A percentile compares a stretch with the other conserved stretches of the same genome.
Evolutionary conservation across 805 yeast genomes (phyloP).

Genomic region (Saturnispora bothae): DNA sequence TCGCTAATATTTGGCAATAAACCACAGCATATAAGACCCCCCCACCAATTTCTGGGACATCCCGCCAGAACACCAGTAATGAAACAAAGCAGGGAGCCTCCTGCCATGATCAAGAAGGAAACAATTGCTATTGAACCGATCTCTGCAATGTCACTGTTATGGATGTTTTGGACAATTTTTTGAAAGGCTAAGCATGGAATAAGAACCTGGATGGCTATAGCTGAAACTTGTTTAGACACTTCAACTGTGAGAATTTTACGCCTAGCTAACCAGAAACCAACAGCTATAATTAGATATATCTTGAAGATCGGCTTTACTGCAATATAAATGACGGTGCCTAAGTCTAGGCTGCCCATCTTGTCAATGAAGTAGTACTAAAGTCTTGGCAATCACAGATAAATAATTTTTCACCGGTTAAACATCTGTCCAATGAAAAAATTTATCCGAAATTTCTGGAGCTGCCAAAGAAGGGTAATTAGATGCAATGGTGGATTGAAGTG

Average conservation of each 20-base stretch:
- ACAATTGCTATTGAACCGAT: slow-evolving; percentile 55
- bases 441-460: slow-evolving; percentile 14
- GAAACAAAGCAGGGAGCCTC: slow-evolving; percentile 12
- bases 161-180: slow-evolving; percentile 56
- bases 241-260: slow-evolving; percentile 55
- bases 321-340: slow-evolving; percentile 64
- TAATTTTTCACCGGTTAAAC: too few relatives aligned
- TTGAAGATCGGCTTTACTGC: slow-evolving; percentile 79
- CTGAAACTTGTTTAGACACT: slow-evolving; percentile 61
- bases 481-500: slow-evolving; percentile 23
- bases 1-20: slow-evolving; percentile 73
- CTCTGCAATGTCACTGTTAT: slow-evolving; percentile 56
- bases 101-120: slow-evolving; percentile 33
- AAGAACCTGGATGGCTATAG: slow-evolving; percentile 57
- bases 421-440: slow-evolving; percentile 17
- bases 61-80: slow-evolving; percentile 38
- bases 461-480: slow-evolving; percentile 24
- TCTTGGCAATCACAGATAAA: too few relatives aligned
- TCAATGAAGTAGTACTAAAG: too few relatives aligned
- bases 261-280: slow-evolving; percentile 57
- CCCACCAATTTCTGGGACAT: slow-evolving; percentile 64
- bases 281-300: slow-evolving; percentile 58
- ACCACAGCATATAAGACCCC: slow-evolving; percentile 61
- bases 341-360: slow-evolving; percentile 14
- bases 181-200: slow-evolving; percentile 70